Evolutionary conservation across 2,329 filamentous ascomycete genomes (phyloP), one percentile per base, ranked within the genome.

Genomic region (Exophiala viscosa): DNA sequence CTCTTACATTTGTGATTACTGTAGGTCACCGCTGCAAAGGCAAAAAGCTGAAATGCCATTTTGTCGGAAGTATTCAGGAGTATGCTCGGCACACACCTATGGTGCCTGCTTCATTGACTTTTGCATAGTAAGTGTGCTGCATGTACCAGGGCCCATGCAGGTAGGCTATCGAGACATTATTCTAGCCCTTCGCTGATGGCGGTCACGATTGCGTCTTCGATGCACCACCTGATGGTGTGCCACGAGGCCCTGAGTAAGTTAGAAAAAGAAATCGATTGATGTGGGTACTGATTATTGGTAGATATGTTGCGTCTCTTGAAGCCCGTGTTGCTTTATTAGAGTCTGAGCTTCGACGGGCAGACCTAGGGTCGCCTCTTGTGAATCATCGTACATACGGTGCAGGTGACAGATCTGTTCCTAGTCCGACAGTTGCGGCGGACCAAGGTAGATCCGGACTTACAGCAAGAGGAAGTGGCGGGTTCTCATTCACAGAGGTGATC

Each of bases 231-330:
- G 58, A 60, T 47, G 55, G 55, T 23, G 42, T 58, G 8, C 49
- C 57, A 4, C 44, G 58, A 41, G 47, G 49, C 17, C 34, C 55
- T 32, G 55, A 53, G 58, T 60, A 51, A 31, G 45, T 33, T 18
- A 46, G 5, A 35, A 6, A n/a, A n/a, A n/a, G 28, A 13, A 17
- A n/a, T 36, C 32, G 40, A 48, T 28, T 32, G n/a, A 13, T 35
- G 13, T 2, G 10, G 4, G 15, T 31, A 15, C 45, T 48, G 45
- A 48, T 5, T 1, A 17, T 3, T 23, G 11, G 35, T 33, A 59
- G 58, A 55, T 60, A 60, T 51, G 53, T 60, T 33, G 44, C 56
- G 3, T 57, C 53, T 10, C 38, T 60, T 2, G 54, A 60, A 52
- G 45, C 50, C 17, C 53, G 56, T 14, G 46, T 60, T n/a, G 43